Evolutionary conservation across 1,284 basidiomycete species (phyloP).

Genomic region (Cryptococcus maquisensis): DNA sequence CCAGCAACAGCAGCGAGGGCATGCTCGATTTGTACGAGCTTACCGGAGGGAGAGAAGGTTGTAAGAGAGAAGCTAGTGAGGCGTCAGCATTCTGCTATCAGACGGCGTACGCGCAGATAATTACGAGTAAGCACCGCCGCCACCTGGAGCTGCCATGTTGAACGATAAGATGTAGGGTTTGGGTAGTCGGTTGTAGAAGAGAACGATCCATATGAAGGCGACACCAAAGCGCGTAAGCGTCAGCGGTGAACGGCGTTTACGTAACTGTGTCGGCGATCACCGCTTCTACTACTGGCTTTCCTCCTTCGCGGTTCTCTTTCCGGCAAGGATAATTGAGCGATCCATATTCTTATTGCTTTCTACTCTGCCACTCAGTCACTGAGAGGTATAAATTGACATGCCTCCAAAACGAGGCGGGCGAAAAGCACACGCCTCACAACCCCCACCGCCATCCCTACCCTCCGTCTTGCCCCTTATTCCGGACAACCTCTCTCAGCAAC

Average conservation of each 20-base stretch:
- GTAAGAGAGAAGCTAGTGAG: conserved; percentile 86
- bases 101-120: conserved; percentile 3
- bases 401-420: no score
- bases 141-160: conserved; percentile 47
- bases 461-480: neutral
- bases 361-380: no score
- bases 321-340: no score
- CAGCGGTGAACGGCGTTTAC: no score
- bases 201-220: no score
- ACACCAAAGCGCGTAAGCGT: no score
- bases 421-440: neutral
- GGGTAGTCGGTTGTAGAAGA: no score
- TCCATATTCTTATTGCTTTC: no score
- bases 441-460: neutral
- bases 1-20: conserved; percentile 94
- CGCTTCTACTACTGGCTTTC: no score
- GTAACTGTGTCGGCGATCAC: no score
- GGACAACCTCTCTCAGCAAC: conserved; percentile 2
- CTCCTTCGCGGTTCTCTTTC: no score
- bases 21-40: conserved; percentile 99
- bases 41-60: conserved; percentile 97
- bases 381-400: no score
- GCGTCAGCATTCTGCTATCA: neutral
- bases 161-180: neutral
- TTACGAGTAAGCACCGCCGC: conserved; percentile 51